Percentiles rank a stretch among this genome's conserved stretches.
These are phyloP conservation scores for Trichoderma lentiforme DNA, from an alignment of 2,329 filamentous ascomycete genomes.

Conservation along the genomic window DNA sequence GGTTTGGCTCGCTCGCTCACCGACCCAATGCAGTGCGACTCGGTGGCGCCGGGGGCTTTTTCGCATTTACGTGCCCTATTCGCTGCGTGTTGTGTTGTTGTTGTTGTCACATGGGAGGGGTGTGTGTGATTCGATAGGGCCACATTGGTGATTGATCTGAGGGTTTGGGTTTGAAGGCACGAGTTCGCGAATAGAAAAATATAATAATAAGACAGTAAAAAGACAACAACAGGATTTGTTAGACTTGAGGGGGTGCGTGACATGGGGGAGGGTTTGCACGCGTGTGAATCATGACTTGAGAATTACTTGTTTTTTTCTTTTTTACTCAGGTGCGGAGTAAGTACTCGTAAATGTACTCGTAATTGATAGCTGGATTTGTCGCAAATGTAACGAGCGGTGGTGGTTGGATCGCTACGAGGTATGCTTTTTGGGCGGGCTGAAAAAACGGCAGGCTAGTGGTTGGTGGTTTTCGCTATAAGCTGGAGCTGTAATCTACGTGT, in stretches of 20 bases:
- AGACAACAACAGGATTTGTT: neutral
- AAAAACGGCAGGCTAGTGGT: neutral
- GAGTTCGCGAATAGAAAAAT: neutral
- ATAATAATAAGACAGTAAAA: neutral
- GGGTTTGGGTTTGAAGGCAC: neutral
- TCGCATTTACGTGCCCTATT: neutral
- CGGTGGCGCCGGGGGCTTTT: neutral
- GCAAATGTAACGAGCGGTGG: neutral
- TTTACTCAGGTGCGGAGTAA: neutral
- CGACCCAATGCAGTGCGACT: constrained; percentile 13
- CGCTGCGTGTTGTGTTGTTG: neutral
- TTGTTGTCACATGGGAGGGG: neutral
- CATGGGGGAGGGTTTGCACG: neutral
- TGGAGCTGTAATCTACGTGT: neutral
- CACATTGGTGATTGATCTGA: neutral
- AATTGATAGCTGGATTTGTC: neutral
- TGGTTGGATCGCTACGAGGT: neutral
- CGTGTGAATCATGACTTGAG: neutral
- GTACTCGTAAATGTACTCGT: no score
- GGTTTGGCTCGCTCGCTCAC: neutral
- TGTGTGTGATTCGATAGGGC: neutral
- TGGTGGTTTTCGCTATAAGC: neutral
- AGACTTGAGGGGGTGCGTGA: neutral
- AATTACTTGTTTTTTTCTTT: neutral
- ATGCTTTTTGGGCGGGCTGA: neutral